Percentiles rank a stretch among this genome's conserved stretches.
phyloP scores from a whole-genome alignment of 257 asterid species.

The Solanum pinnatisectum region DNA sequence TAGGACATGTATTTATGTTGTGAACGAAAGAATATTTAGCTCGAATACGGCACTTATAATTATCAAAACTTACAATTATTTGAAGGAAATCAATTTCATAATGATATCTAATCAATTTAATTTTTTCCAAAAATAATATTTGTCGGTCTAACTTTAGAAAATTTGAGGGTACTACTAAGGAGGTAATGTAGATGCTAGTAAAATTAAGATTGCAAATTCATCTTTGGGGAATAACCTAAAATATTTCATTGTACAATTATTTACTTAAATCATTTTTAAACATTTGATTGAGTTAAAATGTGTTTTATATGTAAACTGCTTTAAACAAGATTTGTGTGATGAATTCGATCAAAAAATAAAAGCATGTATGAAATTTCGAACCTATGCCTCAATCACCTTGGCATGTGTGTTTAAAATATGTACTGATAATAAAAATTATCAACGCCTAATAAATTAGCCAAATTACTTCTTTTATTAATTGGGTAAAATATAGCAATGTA shows the following conservation, averaged over 20 bases:
- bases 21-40: neutral
- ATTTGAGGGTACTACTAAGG: neutral
- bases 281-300: neutral
- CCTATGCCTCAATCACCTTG: accelerated
- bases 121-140: neutral
- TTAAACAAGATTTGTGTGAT: neutral
- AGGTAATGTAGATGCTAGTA: neutral
- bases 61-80: neutral
- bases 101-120: neutral
- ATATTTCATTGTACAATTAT: neutral
- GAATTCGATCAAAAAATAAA: neutral
- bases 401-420: neutral
- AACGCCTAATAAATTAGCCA: neutral
- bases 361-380: neutral
- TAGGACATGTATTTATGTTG: neutral
- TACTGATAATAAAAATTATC: neutral
- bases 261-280: neutral
- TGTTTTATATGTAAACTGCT: neutral
- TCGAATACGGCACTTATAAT: neutral
- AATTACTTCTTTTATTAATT: neutral
- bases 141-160: neutral
- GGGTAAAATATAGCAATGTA: neutral
- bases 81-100: neutral
- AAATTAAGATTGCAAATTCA: neutral
- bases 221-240: neutral